Base-by-base conservation (phyloP, 1,284 basidiomycete genomes). In the Lentinula novae-zelandiae region DNA sequence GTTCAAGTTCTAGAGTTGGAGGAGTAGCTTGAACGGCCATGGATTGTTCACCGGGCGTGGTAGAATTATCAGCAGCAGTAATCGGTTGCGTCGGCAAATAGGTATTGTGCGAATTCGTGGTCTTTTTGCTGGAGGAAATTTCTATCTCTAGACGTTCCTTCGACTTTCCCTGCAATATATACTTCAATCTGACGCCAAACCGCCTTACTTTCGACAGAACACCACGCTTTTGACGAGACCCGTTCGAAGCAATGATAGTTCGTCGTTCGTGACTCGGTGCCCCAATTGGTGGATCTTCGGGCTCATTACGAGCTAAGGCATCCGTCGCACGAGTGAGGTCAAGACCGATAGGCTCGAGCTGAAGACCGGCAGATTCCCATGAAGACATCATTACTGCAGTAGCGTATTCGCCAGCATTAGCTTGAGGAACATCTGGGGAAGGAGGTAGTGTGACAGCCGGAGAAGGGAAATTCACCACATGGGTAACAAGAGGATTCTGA, bases 341-440 rank as follows among this genome's bases (percentile, higher is more conserved):
- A 34, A 61, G 57, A 63, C 39, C 51, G 34, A 64, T 59, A 15
- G 63, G 61, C 34, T 58, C 58, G 20, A 65, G 51, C 58, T 60
- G 54, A 42, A 66, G 68, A 62, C 56, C 63, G 52, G 70, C 67
- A 31, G 65, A 63, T 39, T 67, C 69, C 72, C 72, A 73, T 36
- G 71, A 68, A 49, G 73, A 73, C 50, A 70, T 71, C 55, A 74
- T 65, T 40, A 74, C 62, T 31, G 72, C 72, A 33, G 67, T 63
- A 53, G 73, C 73, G 60, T 72, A 75, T 49, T 73, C 69, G n/a
- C 69, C 64, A 13, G 70, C 70, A 56, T 70, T 71, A 34, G 66
- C 66, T 53, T 68, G 58, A 20, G 60, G 55, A 53, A 57, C 60
- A 48, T 50, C 52, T 2, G 55, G 44, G 44, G 53, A 54, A 36